Conservation (phyloP, 805 yeast genomes). For the Alloascoidea africana region DNA sequence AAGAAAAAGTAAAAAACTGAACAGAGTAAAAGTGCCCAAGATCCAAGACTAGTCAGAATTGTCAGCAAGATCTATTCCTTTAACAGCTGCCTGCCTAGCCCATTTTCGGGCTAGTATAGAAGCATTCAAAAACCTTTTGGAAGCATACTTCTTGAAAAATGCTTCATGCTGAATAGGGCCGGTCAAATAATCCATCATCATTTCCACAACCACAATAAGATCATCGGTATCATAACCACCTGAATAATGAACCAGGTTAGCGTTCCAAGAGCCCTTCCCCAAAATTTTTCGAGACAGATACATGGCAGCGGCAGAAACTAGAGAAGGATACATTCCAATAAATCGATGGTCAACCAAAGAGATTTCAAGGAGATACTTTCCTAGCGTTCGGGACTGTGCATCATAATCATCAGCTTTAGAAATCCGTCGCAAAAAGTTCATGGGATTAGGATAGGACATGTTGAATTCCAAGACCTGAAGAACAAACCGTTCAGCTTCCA, state of each 20-base stretch:
- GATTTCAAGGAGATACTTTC: conserved; percentile 71
- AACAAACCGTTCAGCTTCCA: conserved; percentile 71
- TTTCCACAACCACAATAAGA: conserved; percentile 53
- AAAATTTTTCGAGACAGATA: conserved; percentile 62
- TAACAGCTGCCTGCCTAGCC: conserved; percentile 1
- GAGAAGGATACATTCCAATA: conserved; percentile 59
- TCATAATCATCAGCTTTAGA: conserved; percentile 88
- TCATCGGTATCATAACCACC: conserved; percentile 76
- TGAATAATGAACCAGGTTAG: conserved; percentile 76
- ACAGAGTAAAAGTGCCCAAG: no score
- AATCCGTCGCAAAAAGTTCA: conserved; percentile 77
- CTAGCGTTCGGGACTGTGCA: conserved; percentile 68
- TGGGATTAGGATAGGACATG: conserved; percentile 75
- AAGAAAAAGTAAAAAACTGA: no score
- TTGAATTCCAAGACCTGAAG: conserved; percentile 59
- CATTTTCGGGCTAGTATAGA: neutral
- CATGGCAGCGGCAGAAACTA: conserved; percentile 82
- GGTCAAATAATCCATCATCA: conserved; percentile 62
- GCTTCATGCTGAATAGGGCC: conserved; percentile 83
- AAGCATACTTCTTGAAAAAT: conserved; percentile 85
- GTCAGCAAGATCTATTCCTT: neutral
- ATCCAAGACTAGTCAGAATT: conserved; percentile 1
- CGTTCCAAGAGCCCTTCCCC: conserved; percentile 54
- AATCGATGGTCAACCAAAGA: conserved; percentile 63
- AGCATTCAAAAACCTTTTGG: conserved; percentile 66